Evolutionary conservation across 2,329 filamentous ascomycete species (phyloP).

Genomic region (Colletotrichum aenigma): DNA sequence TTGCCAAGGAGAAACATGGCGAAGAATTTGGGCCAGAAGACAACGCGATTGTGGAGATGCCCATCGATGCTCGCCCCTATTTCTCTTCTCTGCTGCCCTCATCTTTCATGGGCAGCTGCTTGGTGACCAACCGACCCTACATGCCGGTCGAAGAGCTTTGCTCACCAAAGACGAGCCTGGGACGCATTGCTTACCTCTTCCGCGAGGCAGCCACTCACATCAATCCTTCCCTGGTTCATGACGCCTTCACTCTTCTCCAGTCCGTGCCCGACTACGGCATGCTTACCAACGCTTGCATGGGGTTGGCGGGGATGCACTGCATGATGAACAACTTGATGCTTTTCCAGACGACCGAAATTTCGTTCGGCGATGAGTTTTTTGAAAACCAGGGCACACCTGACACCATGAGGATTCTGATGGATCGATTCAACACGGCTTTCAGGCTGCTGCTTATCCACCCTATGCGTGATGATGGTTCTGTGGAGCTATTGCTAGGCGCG

Average conservation of each 20-base stretch:
- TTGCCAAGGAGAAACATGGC: not conserved
- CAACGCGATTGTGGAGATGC: not conserved
- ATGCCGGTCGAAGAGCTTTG: not conserved
- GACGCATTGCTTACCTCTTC: not conserved
- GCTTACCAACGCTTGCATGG: not conserved
- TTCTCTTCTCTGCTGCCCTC: not conserved
- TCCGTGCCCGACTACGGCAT: not conserved
- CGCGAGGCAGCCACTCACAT: not conserved
- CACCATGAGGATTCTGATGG: not conserved
- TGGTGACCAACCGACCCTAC: not conserved
- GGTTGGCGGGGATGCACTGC: not conserved
- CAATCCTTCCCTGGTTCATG: not conserved
- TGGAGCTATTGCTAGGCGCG: not conserved
- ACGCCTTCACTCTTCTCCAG: not conserved
- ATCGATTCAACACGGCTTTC: not conserved
- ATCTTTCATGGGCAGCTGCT: not conserved
- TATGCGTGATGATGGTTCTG: not conserved
- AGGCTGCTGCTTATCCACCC: not conserved
- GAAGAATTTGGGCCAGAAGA: rapidly evolving
- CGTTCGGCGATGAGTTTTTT: not conserved
- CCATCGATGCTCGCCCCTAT: not conserved
- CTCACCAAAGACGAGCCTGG: not conserved
- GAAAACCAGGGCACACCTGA: not conserved
- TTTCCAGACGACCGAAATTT: not conserved
- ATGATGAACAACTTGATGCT: not conserved